Base-by-base conservation (phyloP, 1,139 yeast species). In the Saccharomycopsis crataegensis region DNA sequence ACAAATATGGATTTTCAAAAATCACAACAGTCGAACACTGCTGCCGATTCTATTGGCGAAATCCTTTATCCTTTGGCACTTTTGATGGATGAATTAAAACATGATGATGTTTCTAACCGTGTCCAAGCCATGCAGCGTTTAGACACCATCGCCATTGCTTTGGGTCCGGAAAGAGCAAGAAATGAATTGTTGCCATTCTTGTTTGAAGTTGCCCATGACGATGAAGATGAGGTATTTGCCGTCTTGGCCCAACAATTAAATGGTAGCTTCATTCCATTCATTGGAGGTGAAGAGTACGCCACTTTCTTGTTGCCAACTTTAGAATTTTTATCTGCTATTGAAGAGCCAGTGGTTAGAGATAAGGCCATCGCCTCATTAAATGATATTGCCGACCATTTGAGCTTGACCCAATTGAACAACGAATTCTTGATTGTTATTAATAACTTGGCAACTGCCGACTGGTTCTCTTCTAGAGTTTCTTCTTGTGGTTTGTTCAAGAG, bases 261-360 rank as follows among this genome's bases (percentile, higher is more conserved):
- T 45, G 80, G 80, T 55, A 38, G 43, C 14, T 93, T 94, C 66
- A 80, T 91, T 43, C 96, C 96, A 6, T 76, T 75, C 59, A 82
- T 94, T 57, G 99, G 99, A 45, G 99, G 99, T 37, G 76, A 84
- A 49, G 80, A 83, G 61, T 76, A 83, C 68, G 87, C 93, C 46
- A 82, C 86, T 59, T 77, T 86, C 14, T 73, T 94, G 62, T 76
- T 94, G 59, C 91, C 93, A 48, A 87, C 91, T n/a, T 77, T 94
- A 65, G 91, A 93, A 62, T 81, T 86, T 58, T 79, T 94, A 61
- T 91, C 96, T 6, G 86, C 94, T 12, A 86, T 94, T 67, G 99
- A 94, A 70, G 99, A 94, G 69, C 98, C 99, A n/a, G 78, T 91
- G 50, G 99, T 94, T 33, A 79, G 99, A 63, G 98, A 93, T 64